Evolutionary conservation across 805 yeast genomes (phyloP).

Genomic region (Millerago galiae): DNA sequence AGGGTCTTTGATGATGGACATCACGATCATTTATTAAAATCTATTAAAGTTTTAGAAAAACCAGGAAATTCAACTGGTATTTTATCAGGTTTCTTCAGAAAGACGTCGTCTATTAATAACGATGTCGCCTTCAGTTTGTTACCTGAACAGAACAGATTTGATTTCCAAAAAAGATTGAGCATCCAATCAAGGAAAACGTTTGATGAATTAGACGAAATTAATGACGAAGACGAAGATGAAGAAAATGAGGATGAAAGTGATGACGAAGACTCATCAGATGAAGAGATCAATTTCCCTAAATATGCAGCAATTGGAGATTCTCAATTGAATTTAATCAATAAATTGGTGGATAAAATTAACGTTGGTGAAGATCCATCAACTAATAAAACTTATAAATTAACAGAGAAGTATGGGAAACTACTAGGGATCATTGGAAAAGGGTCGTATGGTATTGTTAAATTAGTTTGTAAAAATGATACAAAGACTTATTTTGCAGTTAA

Average conservation of each 20-base stretch:
- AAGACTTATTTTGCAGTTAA: slow-evolving; percentile 87
- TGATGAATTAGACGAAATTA: slow-evolving; percentile 14
- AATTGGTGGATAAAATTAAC: slow-evolving; percentile 41
- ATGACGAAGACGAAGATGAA: slow-evolving; percentile 4
- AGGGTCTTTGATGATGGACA: slow-evolving; percentile 18
- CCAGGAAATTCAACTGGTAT: slow-evolving; percentile 15
- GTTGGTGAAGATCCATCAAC: slow-evolving; percentile 22
- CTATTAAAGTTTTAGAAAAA: slow-evolving; percentile 19
- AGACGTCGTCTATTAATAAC: slow-evolving; percentile 6
- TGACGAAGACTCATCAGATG: slow-evolving; percentile 4
- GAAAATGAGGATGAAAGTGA: slow-evolving; percentile 6
- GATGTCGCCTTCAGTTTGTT: slow-evolving; percentile 23
- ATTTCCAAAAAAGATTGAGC: slow-evolving; percentile 23
- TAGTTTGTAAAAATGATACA: slow-evolving; percentile 88
- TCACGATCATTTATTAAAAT: slow-evolving; percentile 21
- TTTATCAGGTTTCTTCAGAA: slow-evolving; percentile 20
- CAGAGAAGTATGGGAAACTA: slow-evolving; percentile 44
- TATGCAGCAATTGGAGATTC: slow-evolving; percentile 42
- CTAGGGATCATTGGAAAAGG: slow-evolving; percentile 79
- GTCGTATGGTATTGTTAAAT: slow-evolving; percentile 94
- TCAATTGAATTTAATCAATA: slow-evolving; percentile 42
- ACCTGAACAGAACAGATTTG: slow-evolving; percentile 24
- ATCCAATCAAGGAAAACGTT: slow-evolving; percentile 21
- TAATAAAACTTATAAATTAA: slow-evolving; percentile 29
- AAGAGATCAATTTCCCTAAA: slow-evolving; percentile 8